Evolutionary conservation across 768 basidiomycete genomes (phyloP).

Genomic region (Naganishia friedmannii): DNA sequence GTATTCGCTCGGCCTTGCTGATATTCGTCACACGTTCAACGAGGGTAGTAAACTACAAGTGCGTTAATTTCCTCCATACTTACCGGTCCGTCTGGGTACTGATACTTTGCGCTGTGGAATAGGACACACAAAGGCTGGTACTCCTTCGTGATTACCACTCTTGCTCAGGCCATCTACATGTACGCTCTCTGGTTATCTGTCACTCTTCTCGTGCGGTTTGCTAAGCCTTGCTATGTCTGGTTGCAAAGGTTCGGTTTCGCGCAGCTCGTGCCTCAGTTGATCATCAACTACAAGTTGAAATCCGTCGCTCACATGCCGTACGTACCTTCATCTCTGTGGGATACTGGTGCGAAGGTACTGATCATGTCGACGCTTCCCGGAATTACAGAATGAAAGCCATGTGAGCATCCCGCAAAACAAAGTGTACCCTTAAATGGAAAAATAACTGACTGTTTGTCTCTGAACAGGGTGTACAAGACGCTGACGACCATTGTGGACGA

Average conservation of each 20-base stretch:
- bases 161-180: constrained; percentile 60
- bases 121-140: constrained; percentile 92
- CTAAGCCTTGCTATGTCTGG: not conserved
- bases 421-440: constrained; percentile 53
- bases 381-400: constrained; percentile 75
- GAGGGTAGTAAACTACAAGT: constrained; percentile 24
- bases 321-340: constrained; percentile 2
- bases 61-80: not conserved
- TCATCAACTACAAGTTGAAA: constrained; percentile 96
- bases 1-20: constrained; percentile 31
- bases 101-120: constrained; percentile 54
- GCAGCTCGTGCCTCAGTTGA: constrained; percentile 59
- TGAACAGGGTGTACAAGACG: constrained; percentile 30
- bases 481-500: constrained; percentile 69
- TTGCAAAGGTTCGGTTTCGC: constrained; percentile 97
- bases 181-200: constrained; percentile 8
- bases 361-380: too few species aligned
- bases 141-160: constrained; percentile 86
- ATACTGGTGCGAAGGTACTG: not conserved
- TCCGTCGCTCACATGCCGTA: constrained; percentile 91
- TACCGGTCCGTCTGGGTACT: not conserved
- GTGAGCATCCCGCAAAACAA: constrained; percentile 70
- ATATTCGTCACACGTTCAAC: not conserved
- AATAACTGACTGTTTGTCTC: not conserved
- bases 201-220: not conserved